A percentile compares a stretch with the other conserved stretches of the same genome.
Evolutionary conservation across 2,329 filamentous ascomycete species (phyloP).

Genomic region (Dothidotthia symphoricarpi): DNA sequence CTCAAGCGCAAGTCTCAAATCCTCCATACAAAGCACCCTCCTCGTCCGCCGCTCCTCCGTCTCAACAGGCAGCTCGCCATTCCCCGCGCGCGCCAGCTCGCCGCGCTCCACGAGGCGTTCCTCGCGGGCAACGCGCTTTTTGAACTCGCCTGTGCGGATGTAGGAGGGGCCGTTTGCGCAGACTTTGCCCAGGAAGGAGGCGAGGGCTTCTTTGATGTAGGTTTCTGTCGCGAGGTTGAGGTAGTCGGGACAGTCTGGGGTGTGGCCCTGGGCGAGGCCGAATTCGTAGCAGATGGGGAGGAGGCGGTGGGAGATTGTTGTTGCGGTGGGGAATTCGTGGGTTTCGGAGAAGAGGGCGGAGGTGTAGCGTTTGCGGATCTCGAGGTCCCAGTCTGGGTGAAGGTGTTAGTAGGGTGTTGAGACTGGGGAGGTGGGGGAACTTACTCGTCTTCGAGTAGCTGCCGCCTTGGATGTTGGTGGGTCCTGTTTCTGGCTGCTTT

Average conservation of each 20-base stretch:
- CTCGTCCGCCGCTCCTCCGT: slow-evolving; percentile 71
- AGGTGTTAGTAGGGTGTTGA: background rate
- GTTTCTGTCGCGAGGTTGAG: slow-evolving; percentile 62
- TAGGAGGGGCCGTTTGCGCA: slow-evolving; percentile 54
- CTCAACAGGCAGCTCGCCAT: slow-evolving; percentile 77
- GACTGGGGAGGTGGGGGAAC: background rate
- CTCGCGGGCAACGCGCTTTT: slow-evolving; percentile 70
- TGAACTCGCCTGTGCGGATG: slow-evolving; percentile 77
- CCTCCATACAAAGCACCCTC: slow-evolving; percentile 71
- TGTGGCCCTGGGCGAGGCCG: slow-evolving; percentile 56
- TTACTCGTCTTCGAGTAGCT: slow-evolving; percentile 77
- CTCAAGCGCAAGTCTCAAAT: slow-evolving; percentile 72
- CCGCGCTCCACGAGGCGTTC: slow-evolving; percentile 72
- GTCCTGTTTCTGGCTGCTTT: slow-evolving; percentile 60
- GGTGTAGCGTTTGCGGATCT: slow-evolving; percentile 64
- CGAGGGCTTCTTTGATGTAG: slow-evolving; percentile 61
- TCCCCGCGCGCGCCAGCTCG: slow-evolving; percentile 70
- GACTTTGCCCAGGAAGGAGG: slow-evolving; percentile 55
- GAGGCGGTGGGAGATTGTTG: slow-evolving; percentile 59
- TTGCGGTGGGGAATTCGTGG: slow-evolving; percentile 60
- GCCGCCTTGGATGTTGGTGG: slow-evolving; percentile 64
- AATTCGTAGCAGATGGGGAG: slow-evolving; percentile 66
- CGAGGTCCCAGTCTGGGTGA: slow-evolving; percentile 58
- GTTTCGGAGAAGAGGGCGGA: slow-evolving; percentile 61
- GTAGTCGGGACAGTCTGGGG: slow-evolving; percentile 56